Conservation (phyloP, 495 filamentous ascomycete species). For the Talaromyces borbonicus region DNA sequence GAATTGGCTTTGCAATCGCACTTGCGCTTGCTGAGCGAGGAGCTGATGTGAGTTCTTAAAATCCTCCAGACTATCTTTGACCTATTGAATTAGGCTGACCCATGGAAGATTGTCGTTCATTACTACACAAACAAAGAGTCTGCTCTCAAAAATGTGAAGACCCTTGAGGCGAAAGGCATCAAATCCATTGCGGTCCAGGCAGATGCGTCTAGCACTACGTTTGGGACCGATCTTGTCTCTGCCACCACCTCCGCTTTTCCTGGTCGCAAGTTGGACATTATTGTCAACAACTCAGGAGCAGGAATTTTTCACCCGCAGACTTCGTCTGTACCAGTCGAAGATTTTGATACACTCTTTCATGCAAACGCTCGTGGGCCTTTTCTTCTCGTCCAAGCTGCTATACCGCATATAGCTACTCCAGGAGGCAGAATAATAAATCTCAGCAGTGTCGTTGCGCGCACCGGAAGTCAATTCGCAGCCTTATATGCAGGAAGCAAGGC, state of each 20-base stretch:
- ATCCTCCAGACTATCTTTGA: neutral
- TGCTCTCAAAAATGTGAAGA: conserved; percentile 9
- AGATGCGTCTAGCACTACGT: conserved; percentile 17
- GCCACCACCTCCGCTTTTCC: conserved; percentile 20
- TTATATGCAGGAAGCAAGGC: conserved; percentile 35
- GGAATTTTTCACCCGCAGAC: neutral
- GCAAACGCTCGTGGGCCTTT: conserved; percentile 57
- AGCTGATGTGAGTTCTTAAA: conserved; percentile 14
- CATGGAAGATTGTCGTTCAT: conserved; percentile 11
- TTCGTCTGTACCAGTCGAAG: conserved; percentile 11
- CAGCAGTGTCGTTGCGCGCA: conserved; percentile 30
- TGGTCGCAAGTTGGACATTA: conserved; percentile 26
- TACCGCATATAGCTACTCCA: conserved; percentile 51
- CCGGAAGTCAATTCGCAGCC: neutral
- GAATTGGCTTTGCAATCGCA: conserved; percentile 15
- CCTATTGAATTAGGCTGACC: conserved; percentile 1
- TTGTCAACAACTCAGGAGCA: conserved; percentile 16
- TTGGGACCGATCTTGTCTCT: conserved; percentile 19
- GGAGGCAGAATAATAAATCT: conserved; percentile 56
- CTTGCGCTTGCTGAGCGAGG: conserved; percentile 14
- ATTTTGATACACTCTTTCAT: conserved; percentile 8
- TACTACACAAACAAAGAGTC: conserved; percentile 12
- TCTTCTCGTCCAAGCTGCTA: conserved; percentile 48
- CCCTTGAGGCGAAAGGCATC: conserved; percentile 9
- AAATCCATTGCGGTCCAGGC: conserved; percentile 16